Conservation (phyloP, 176 grass and related monocot species). For the Leersia perrieri region DNA sequence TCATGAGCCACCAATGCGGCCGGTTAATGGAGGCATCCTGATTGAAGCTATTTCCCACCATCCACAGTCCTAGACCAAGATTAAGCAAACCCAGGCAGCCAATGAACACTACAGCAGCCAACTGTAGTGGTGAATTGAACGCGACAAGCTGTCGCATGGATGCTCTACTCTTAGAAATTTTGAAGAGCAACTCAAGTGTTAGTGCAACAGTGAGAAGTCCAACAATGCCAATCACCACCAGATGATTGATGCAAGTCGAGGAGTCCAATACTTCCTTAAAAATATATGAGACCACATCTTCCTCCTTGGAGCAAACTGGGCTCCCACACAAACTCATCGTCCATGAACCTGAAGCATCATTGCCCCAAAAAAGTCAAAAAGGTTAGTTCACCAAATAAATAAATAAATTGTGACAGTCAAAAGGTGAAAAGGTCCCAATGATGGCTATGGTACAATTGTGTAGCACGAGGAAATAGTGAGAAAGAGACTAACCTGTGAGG, state of each 20-base stretch:
- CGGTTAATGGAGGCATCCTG: slow-evolving; percentile 13
- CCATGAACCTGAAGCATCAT: slow-evolving; percentile 42
- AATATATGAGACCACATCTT: slow-evolving; percentile 25
- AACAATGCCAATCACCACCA: slow-evolving; percentile 17
- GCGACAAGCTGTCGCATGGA: slow-evolving; percentile 12
- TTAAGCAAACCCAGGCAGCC: slow-evolving; percentile 53
- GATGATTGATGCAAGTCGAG: slow-evolving; percentile 75
- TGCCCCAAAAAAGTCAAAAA: background rate
- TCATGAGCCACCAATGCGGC: slow-evolving; percentile 52
- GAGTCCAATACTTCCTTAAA: slow-evolving; percentile 38
- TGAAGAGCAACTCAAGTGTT: slow-evolving; percentile 42
- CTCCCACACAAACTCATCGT: slow-evolving; percentile 42
- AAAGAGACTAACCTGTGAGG: slow-evolving; percentile 34
- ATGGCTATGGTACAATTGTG: background rate
- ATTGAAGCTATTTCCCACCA: slow-evolving; percentile 41
- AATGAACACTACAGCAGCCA: slow-evolving; percentile 32
- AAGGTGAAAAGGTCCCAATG: background rate
- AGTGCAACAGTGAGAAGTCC: slow-evolving; percentile 26
- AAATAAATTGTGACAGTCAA: background rate
- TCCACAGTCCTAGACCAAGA: slow-evolving; percentile 50
- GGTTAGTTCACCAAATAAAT: background rate
- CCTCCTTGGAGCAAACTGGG: slow-evolving; percentile 38
- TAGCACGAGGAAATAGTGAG: background rate
- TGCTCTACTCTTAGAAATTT: slow-evolving; percentile 27
- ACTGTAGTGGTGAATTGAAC: slow-evolving; percentile 27